phyloP scores from a whole-genome alignment of 208 protist species.

The Trypanosoma avium region DNA sequence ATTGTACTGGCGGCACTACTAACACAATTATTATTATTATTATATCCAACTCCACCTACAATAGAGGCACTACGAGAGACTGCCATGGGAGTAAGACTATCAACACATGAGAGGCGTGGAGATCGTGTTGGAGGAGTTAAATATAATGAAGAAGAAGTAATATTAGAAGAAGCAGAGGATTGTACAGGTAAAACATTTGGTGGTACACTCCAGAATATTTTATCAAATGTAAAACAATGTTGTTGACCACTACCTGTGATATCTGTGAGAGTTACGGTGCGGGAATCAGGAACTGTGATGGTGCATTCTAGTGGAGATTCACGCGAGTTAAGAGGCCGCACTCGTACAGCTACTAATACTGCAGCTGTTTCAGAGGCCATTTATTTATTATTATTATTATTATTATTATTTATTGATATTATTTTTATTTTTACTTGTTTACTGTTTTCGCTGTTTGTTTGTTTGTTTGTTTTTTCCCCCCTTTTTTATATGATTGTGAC shows the following conservation, averaged over 20 bases:
- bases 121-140: neutral
- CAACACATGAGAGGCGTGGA: neutral
- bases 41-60: neutral
- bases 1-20: too few species aligned
- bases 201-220: constrained; percentile 74
- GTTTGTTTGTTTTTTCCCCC: too few species aligned
- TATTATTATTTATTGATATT: constrained; percentile 1
- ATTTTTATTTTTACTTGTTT: neutral
- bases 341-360: constrained; percentile 74
- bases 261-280: constrained; percentile 62
- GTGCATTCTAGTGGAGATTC: constrained; percentile 67
- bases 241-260: constrained; percentile 26
- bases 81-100: neutral
- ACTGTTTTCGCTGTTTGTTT: too few species aligned
- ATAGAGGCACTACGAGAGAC: constrained; percentile 9
- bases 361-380: constrained; percentile 71
- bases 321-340: constrained; percentile 58
- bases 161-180: constrained; percentile 15
- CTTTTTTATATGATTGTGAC: too few species aligned
- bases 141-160: too few species aligned
- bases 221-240: constrained; percentile 74
- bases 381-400: constrained; percentile 1
- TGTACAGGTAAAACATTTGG: constrained; percentile 45
- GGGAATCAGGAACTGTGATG: constrained; percentile 44
- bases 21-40: constrained; percentile 8